Percentiles rank a stretch among this genome's conserved stretches.
phyloP scores from a whole-genome alignment of 306 rosid genomes.

The Quercus ilex region DNA sequence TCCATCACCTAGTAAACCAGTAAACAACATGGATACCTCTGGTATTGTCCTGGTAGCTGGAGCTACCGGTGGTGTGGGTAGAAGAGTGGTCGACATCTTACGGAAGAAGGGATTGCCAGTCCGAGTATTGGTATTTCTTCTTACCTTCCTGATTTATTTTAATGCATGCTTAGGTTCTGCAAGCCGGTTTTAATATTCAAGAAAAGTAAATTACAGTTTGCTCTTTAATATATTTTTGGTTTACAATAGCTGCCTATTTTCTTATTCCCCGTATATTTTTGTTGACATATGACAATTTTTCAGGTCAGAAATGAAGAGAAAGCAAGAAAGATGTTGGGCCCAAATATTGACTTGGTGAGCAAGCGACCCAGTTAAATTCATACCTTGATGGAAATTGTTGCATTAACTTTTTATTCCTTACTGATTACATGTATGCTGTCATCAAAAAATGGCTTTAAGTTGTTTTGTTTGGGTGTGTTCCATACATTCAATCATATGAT shows the following conservation, averaged over 20 bases:
- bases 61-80: slow-evolving; percentile 96
- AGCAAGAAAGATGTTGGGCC: slow-evolving; percentile 82
- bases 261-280: neutral
- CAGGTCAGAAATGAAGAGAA: slow-evolving; percentile 94
- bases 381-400: neutral
- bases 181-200: neutral
- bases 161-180: neutral
- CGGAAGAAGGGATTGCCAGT: slow-evolving; percentile 78
- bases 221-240: neutral
- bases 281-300: slow-evolving; percentile 20
- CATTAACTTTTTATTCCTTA: neutral
- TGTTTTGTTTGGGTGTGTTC: neutral
- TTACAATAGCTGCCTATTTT: neutral
- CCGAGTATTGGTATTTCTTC: slow-evolving; percentile 66
- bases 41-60: slow-evolving; percentile 86
- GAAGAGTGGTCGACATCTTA: slow-evolving; percentile 76
- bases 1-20: slow-evolving; percentile 54
- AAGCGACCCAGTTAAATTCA: neutral
- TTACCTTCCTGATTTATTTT: slow-evolving; percentile 1
- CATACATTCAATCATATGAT: neutral
- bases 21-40: slow-evolving; percentile 60
- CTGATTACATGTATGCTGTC: neutral
- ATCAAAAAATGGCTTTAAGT: neutral
- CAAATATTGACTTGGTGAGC: slow-evolving; percentile 88
- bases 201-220: neutral